A percentile compares a stretch with the other conserved stretches of the same genome.
Conservation (phyloP, 2,329 filamentous ascomycete species). For the Cladosporium oxysporum region DNA sequence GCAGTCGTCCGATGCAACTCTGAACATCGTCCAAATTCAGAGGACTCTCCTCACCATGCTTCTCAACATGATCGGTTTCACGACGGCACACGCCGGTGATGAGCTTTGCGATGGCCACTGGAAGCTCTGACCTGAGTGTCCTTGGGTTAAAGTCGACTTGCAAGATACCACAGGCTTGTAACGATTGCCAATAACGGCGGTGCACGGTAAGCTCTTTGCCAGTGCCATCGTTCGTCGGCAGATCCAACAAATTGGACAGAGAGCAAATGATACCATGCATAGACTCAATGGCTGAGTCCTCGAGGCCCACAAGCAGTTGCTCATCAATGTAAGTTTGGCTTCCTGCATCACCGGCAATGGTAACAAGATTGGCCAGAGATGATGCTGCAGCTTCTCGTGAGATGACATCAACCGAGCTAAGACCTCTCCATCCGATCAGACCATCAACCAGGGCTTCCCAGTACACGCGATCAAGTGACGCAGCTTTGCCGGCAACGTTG, state of each 20-base stretch:
- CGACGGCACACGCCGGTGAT: constrained; percentile 27
- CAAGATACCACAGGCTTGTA: neutral
- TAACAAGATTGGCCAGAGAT: constrained; percentile 63
- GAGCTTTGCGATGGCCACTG: constrained; percentile 28
- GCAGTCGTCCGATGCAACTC: constrained; percentile 28
- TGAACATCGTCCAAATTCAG: constrained; percentile 26
- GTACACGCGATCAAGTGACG: constrained; percentile 63
- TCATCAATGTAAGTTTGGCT: constrained; percentile 38
- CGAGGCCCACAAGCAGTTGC: constrained; percentile 27
- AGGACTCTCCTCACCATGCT: neutral
- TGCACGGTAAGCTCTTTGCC: neutral
- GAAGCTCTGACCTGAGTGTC: constrained; percentile 34
- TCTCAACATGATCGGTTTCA: neutral
- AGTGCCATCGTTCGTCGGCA: neutral
- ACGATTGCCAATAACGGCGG: constrained; percentile 11
- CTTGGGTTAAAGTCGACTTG: constrained; percentile 29
- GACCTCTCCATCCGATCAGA: constrained; percentile 81
- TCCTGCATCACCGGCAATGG: constrained; percentile 32
- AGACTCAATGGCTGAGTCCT: constrained; percentile 25
- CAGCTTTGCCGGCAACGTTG: constrained; percentile 70
- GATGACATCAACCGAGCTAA: constrained; percentile 74
- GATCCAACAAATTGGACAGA: constrained; percentile 2
- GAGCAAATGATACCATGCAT: constrained; percentile 27
- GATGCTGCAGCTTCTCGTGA: constrained; percentile 72
- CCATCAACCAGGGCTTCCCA: constrained; percentile 70